These are phyloP conservation scores for Craspedostauros australis DNA, from an alignment of 108 stramenopile genomes.

Conservation along the genomic window DNA sequence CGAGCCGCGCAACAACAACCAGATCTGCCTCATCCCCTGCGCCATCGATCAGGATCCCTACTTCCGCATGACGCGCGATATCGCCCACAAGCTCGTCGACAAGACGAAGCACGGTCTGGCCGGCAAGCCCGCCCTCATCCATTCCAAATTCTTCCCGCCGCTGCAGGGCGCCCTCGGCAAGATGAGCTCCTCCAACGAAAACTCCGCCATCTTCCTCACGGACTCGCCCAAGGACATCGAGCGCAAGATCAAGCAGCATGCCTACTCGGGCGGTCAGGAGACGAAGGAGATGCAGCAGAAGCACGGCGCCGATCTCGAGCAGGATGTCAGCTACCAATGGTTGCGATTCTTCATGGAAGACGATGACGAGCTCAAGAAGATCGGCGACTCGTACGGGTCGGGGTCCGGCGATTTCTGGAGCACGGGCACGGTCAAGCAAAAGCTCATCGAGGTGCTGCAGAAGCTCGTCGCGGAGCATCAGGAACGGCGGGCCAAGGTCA, in stretches of 20 bases:
- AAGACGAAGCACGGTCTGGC: constrained; percentile 42
- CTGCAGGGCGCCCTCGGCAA: constrained; percentile 95
- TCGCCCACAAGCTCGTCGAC: constrained; percentile 85
- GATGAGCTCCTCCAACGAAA: constrained; percentile 84
- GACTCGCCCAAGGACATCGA: constrained; percentile 85
- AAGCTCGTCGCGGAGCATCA: constrained; percentile 88
- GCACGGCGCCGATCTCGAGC: constrained; percentile 91
- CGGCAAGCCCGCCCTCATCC: constrained; percentile 94
- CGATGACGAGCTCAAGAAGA: constrained; percentile 88
- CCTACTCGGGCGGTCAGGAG: constrained; percentile 92
- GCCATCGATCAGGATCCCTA: constrained; percentile 99
- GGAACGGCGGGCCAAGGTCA: constrained; percentile 74
- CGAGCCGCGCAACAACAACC: constrained; percentile 31
- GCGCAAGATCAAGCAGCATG: constrained; percentile 84
- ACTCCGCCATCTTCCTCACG: constrained; percentile 95
- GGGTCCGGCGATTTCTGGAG: constrained; percentile 92
- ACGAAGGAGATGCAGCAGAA: constrained; percentile 91
- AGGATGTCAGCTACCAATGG: constrained; percentile 97
- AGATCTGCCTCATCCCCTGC: constrained; percentile 91
- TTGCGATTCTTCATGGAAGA: constrained; percentile 96
- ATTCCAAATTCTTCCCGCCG: constrained; percentile 98
- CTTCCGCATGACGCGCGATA: constrained; percentile 98
- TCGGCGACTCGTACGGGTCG: constrained; percentile 83
- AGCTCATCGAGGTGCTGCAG: constrained; percentile 76
- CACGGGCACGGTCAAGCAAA: constrained; percentile 90